phyloP scores from a whole-genome alignment of 371 early-diverging fungal species.

The Mucor ambiguus region DNA sequence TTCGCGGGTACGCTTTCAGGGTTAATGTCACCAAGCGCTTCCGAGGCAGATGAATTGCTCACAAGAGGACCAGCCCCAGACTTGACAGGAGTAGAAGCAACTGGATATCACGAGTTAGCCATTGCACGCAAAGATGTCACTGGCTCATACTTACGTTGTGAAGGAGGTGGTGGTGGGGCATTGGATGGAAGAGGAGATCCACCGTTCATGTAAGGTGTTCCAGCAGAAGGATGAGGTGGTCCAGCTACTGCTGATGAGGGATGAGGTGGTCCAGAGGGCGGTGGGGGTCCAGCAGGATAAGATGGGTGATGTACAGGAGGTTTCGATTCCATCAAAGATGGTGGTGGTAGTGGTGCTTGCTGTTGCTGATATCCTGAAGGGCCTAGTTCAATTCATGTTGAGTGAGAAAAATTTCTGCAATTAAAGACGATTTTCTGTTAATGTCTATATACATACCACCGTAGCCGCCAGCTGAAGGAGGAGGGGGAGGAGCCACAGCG shows the following conservation, averaged over 20 bases:
- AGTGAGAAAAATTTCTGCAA: background rate
- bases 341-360: conserved; percentile 22
- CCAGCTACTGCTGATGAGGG: conserved; percentile 23
- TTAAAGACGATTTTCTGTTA: background rate
- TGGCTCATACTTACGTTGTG: conserved; percentile 25
- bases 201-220: conserved; percentile 45
- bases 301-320: conserved; percentile 32
- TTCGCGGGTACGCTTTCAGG: conserved; percentile 79
- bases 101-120: no score
- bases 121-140: background rate
- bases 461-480: conserved; percentile 16
- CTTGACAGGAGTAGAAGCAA: conserved; percentile 37
- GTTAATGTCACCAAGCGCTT: conserved; percentile 75
- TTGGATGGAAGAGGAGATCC: conserved; percentile 42
- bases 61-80: conserved; percentile 43
- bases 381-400: conserved; percentile 18
- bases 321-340: conserved; percentile 36
- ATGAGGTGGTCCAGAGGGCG: conserved; percentile 20
- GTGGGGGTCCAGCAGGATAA: conserved; percentile 25
- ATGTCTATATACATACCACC: conserved; percentile 7
- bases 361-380: conserved; percentile 25
- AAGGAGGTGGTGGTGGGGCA: conserved; percentile 37
- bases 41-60: conserved; percentile 23
- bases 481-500: conserved; percentile 24
- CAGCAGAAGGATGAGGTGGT: conserved; percentile 35